Evolutionary conservation across 495 filamentous ascomycete genomes (phyloP), one percentile per base, ranked within the genome.

Genomic region (Aspergillus homomorphus): DNA sequence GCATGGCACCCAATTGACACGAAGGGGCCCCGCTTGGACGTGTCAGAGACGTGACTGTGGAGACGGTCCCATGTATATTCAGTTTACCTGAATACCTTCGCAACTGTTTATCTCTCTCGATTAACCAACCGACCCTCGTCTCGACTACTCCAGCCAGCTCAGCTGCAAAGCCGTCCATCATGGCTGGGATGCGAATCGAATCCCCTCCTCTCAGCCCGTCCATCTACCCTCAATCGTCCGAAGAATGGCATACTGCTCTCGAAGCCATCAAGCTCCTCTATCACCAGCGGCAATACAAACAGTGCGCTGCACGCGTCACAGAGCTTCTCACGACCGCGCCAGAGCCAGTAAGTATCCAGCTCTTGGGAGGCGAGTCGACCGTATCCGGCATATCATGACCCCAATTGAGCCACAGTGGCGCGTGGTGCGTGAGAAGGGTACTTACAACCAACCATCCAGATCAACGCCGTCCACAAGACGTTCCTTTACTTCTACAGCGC

Each of bases 401-500:
- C 12, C 33, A 12, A 38, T 5, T 12, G 33, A 9, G 33, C 33
- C 38, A 1, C 26, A 49, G 12, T 38, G 26, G 26, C 4, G 26
- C 9, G 26, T 18, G 15, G 26, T 18, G 15, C 38, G 43, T 33
- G 15, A 54, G 48, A 48, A n/a, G 19, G 41, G 54, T 6, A 59
- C 45, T 53, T 14, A 54, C 43, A 30, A 16, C 54, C n/a, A 21
- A 16, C 18, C 9, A 21, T 53, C 33, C 33, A 82, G 79, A 62
- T 73, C 23, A 55, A 77, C 55, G 68, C 69, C 5, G 57, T 80
- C 21, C 62, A 73, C 54, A 61, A 67, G 18, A 68, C 67, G 3
- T 80, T 72, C 52, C 67, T 80, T n/a, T 63, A 71, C 49, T 80
- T 80, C 48, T 78, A 80, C 62, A 67, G 66, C 16, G 79, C 76